Base-by-base conservation (phyloP, 306 rosid genomes). In the Senna tora region DNA sequence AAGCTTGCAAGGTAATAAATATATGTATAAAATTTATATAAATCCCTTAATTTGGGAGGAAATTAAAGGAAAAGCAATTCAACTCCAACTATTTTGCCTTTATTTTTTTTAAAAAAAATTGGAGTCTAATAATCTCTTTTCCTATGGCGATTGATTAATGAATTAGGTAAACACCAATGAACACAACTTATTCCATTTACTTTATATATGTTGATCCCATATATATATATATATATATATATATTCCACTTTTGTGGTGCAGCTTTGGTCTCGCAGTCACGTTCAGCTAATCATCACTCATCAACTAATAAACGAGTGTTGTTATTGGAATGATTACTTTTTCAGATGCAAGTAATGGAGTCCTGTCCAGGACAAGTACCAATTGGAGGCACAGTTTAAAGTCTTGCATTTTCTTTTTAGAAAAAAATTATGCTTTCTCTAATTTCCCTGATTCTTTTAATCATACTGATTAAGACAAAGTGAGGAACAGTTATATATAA, bases 271-370 rank as follows among this genome's bases (percentile, higher is more conserved):
- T 50, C 76, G 16, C 67, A 36, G 19, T 17, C 47, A 39, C 52
- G 69, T 76, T 83, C 78, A 83, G 59, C 80, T 79, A 36, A 5
- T 36, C 62, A 75, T 76, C 78, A 65, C 50, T 75, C 76, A 56
- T 52, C 59, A 12, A 67, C 50, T 57, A 68, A 63, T 73, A 65
- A 73, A 73, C 60, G 22, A 72, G 17, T 69, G 36, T 1, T 68
- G 39, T 74, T 55, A 10, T 62, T 54, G 62, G 72, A 75, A 75
- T 51, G 53, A 62, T 71, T 56, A 65, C 66, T 56, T 76, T 73
- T 73, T n/a, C 49, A 69, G 61, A 65, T 75, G 49, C 82, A 81
- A 51, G 39, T 60, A 76, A 51, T 77, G 53, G 22, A 36, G 64
- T n/a, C 39, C 55, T 5, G 5, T 76, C 73, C 72, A 75, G 53